Evolutionary conservation across 257 asterid species (phyloP), one percentile per base, ranked within the genome.

Genomic region (Solanum ossicruentum): DNA sequence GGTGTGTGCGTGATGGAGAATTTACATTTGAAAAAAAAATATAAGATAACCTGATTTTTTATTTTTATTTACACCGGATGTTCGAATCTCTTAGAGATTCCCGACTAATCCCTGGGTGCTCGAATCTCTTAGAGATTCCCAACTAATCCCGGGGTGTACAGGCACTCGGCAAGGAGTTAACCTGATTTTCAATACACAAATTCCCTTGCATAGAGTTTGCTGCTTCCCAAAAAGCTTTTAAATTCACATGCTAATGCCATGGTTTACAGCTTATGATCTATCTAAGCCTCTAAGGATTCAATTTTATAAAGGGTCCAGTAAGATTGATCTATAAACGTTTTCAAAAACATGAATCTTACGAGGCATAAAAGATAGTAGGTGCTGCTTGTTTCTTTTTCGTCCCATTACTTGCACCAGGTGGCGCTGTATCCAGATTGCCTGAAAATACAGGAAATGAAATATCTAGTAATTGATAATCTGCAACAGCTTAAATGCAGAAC

Each of bases 321-420:
- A 36, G 16, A 49, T 32, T 66, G 60, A 65, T 36, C 39, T 11
- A 61, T 39, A 75, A 75, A 83, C 7, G 4, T 63, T 5, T 32
- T 52, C 20, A 43, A 81, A 57, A n/a, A 85, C 3, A 54, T 41
- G 21, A 60, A 86, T 78, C 99, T 93, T 88, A 97, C 99, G 98
- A 85, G 32, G 98, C 84, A 84, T 97, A 97, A 86, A 89, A 97
- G 49, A 97, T 95, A 26, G 92, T 87, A 1, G 99, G 98, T 6
- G 85, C 93, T 86, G 85, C 60, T 80, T 86, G 86, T 83, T 66
- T 93, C 90, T 92, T 91, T 72, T 88, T 94, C 85, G 83, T 92
- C 65, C 84, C 86, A 86, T 83, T 91, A 60, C 85, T 66, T 79
- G 91, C 82, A 57, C 84, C 81, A 1, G 94, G 87, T 36, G 87